Conservation (phyloP, 2,329 filamentous ascomycete genomes). For the Sordariomycetes sp. region DNA sequence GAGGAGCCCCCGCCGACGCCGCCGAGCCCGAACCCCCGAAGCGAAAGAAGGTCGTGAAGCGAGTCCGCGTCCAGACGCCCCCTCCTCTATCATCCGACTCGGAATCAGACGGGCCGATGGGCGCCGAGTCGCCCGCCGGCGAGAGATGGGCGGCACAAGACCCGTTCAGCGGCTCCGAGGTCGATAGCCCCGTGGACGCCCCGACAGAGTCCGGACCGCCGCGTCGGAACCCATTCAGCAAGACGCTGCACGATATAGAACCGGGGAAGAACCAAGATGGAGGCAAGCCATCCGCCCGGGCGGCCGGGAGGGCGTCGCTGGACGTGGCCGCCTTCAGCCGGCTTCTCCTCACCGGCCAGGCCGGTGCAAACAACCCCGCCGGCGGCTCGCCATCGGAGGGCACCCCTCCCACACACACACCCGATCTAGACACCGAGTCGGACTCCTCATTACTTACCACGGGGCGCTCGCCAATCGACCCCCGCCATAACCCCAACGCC, state of each 20-base stretch:
- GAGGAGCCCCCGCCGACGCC: neutral
- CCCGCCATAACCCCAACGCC: neutral
- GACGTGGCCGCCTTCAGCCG: conserved; percentile 73
- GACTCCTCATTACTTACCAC: neutral
- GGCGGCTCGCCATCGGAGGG: neutral
- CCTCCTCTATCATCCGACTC: conserved; percentile 46
- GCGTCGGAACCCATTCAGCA: conserved; percentile 38
- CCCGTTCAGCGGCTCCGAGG: conserved; percentile 20
- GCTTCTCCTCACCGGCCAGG: conserved; percentile 63
- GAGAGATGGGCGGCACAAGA: conserved; percentile 11
- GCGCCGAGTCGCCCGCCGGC: neutral
- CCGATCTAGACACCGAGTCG: neutral
- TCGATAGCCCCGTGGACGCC: conserved; percentile 4
- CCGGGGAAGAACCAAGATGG: conserved; percentile 6
- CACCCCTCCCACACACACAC: neutral
- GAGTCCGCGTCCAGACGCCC: conserved; percentile 56
- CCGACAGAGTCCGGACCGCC: conserved; percentile 2
- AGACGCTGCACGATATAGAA: conserved; percentile 41
- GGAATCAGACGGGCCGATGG: neutral
- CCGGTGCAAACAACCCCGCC: conserved; percentile 17
- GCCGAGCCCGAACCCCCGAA: neutral
- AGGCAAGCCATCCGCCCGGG: neutral
- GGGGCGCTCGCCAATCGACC: neutral
- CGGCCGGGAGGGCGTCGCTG: conserved; percentile 24
- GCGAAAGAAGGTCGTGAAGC: conserved; percentile 46